A percentile compares a stretch with the other conserved stretches of the same genome.
These are phyloP conservation scores for Orbilia blumenaviensis DNA, from an alignment of 2,329 filamentous ascomycete genomes.

Conservation along the genomic window DNA sequence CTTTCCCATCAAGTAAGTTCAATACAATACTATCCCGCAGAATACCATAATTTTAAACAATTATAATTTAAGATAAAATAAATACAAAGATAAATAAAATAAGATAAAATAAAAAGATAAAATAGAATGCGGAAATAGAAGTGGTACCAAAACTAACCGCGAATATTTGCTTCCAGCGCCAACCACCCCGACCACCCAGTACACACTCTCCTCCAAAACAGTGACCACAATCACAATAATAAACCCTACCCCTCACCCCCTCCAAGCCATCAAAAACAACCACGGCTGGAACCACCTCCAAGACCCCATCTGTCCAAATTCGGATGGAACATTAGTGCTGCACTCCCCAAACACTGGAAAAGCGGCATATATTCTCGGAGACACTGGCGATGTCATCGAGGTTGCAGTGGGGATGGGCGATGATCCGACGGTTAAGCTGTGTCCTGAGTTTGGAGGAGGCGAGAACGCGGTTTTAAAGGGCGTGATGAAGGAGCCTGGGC, in stretches of 20 bases:
- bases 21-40: not conserved
- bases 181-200: not conserved
- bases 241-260: constrained; percentile 30
- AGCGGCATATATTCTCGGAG: constrained; percentile 30
- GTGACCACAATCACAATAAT: constrained; percentile 43
- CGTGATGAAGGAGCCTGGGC: constrained; percentile 31
- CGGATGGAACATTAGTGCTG: constrained; percentile 12
- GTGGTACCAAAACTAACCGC: not conserved
- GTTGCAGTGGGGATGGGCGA: constrained; percentile 7
- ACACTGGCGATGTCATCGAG: constrained; percentile 37
- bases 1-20: not conserved
- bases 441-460: constrained; percentile 17
- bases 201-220: not conserved
- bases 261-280: constrained; percentile 48
- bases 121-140: too few relatives aligned
- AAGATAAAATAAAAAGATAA: too few relatives aligned
- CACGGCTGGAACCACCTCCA: constrained; percentile 33
- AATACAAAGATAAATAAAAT: too few relatives aligned
- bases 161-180: not conserved
- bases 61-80: too few relatives aligned
- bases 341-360: constrained; percentile 23
- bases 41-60: not conserved
- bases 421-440: constrained; percentile 28
- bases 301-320: constrained; percentile 36
- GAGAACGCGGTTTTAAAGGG: constrained; percentile 19